Evolutionary conservation across 2,329 filamentous ascomycete species (phyloP).

Genomic region (Clarireedia hainanense): DNA sequence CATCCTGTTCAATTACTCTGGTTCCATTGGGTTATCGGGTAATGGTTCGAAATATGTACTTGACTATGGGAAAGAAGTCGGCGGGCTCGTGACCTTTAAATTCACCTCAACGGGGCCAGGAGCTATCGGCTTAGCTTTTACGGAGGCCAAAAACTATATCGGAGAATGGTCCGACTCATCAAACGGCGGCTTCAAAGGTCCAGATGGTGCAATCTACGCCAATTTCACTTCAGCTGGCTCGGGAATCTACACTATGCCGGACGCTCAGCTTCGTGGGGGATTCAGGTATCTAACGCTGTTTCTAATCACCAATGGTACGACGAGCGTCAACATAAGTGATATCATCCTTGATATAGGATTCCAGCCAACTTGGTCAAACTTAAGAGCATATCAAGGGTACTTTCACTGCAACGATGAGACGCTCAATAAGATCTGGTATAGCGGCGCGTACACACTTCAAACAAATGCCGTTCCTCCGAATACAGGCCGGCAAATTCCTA

Average conservation of each 20-base stretch:
- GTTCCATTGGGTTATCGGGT: conserved; percentile 11
- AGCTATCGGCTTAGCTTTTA: conserved; percentile 39
- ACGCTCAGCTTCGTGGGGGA: conserved; percentile 39
- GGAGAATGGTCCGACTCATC: conserved; percentile 42
- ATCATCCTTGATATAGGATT: conserved; percentile 32
- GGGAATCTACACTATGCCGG: conserved; percentile 36
- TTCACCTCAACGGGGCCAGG: conserved; percentile 31
- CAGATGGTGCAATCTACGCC: conserved; percentile 42
- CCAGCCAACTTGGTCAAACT: conserved; percentile 36
- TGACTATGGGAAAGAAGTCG: conserved; percentile 52
- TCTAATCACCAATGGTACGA: conserved; percentile 29
- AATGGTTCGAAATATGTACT: conserved; percentile 48
- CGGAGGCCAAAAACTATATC: conserved; percentile 41
- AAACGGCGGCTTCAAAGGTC: conserved; percentile 37
- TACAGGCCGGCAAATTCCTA: conserved; percentile 28
- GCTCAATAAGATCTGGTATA: conserved; percentile 47
- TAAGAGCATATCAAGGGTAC: conserved; percentile 44
- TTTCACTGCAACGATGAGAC: conserved; percentile 42
- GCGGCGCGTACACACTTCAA: conserved; percentile 39
- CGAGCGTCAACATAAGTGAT: conserved; percentile 25
- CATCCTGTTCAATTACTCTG: conserved; percentile 20
- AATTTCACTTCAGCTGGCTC: conserved; percentile 31
- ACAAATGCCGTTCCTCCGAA: conserved; percentile 26
- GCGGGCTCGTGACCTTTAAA: conserved; percentile 39
- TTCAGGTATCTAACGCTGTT: conserved; percentile 47